Conservation (phyloP, 2,329 filamentous ascomycete genomes). For the Bimuria novae-zelandiae region DNA sequence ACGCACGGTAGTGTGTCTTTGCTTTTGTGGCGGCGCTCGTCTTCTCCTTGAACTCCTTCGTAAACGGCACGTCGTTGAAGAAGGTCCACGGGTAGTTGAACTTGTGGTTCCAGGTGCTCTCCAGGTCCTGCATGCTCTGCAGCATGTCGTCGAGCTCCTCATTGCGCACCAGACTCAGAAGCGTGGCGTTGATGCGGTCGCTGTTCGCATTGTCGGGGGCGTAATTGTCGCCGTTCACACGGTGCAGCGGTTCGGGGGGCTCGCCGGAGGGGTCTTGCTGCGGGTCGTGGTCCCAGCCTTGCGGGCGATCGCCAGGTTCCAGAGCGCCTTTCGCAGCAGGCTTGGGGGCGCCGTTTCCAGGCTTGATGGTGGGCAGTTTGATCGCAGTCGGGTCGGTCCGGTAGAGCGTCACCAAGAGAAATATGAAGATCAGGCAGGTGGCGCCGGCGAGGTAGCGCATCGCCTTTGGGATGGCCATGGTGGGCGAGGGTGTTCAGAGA, state of each 20-base stretch:
- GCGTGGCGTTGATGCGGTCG: slow-evolving; percentile 88
- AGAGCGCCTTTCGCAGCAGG: background rate
- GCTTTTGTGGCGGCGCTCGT: slow-evolving; percentile 86
- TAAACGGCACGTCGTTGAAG: slow-evolving; percentile 95
- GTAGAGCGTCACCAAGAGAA: slow-evolving; percentile 78
- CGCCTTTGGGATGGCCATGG: slow-evolving; percentile 84
- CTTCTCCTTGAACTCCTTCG: slow-evolving; percentile 85
- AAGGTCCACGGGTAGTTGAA: slow-evolving; percentile 99
- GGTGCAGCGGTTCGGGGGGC: slow-evolving; percentile 74
- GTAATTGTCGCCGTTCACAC: slow-evolving; percentile 74
- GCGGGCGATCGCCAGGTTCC: slow-evolving; percentile 48
- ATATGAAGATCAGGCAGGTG: slow-evolving; percentile 74
- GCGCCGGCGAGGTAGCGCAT: slow-evolving; percentile 77
- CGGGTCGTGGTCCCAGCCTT: slow-evolving; percentile 76
- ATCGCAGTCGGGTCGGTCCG: slow-evolving; percentile 59
- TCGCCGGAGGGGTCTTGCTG: slow-evolving; percentile 84
- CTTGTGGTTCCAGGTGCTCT: slow-evolving; percentile 95
- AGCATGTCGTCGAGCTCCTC: slow-evolving; percentile 84
- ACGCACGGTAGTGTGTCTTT: slow-evolving; percentile 77
- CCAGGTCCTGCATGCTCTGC: slow-evolving; percentile 86
- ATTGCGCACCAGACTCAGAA: slow-evolving; percentile 90
- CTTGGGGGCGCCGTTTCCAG: slow-evolving; percentile 11
- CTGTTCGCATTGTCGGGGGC: slow-evolving; percentile 73
- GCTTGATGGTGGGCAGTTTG: slow-evolving; percentile 34
- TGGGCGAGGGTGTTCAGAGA: slow-evolving; percentile 29